phyloP scores from a whole-genome alignment of 345 rosid genomes.

The Ceriops decandra region DNA sequence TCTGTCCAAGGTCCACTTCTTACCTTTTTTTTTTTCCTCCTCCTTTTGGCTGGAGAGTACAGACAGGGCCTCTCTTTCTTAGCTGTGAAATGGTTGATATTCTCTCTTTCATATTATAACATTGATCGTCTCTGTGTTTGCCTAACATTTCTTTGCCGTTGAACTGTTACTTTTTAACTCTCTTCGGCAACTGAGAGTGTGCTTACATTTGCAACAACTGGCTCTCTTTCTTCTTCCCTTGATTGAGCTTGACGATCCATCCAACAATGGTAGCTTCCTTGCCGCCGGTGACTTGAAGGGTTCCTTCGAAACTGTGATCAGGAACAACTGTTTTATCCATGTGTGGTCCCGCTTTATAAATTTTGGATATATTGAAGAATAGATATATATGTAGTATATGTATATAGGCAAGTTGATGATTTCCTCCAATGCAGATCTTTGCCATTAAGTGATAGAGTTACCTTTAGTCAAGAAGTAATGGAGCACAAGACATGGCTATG shows the following conservation, averaged over 20 bases:
- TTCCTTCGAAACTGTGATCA: no score
- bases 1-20: conserved; percentile 16
- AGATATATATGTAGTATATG: neutral
- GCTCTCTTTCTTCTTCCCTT: neutral
- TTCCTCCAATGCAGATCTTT: conserved; percentile 15
- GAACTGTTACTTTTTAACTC: neutral
- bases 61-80: conserved; percentile 19
- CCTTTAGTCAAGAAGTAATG: conserved; percentile 36
- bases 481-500: conserved; percentile 79
- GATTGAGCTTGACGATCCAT: no score
- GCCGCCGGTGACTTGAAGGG: no score
- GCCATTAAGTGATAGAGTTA: neutral
- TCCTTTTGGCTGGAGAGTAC: neutral
- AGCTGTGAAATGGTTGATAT: neutral
- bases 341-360: neutral
- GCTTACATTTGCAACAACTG: conserved; percentile 11
- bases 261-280: no score
- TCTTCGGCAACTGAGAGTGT: neutral
- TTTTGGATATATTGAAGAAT: neutral
- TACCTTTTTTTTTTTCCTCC: conserved; percentile 29
- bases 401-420: neutral
- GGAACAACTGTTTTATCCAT: no score
- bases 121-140: neutral
- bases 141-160: neutral
- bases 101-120: conserved; percentile 5